Evolutionary conservation across 371 early-diverging fungal species (phyloP), one percentile per base, ranked within the genome.

Genomic region (Mucor racemosus): DNA sequence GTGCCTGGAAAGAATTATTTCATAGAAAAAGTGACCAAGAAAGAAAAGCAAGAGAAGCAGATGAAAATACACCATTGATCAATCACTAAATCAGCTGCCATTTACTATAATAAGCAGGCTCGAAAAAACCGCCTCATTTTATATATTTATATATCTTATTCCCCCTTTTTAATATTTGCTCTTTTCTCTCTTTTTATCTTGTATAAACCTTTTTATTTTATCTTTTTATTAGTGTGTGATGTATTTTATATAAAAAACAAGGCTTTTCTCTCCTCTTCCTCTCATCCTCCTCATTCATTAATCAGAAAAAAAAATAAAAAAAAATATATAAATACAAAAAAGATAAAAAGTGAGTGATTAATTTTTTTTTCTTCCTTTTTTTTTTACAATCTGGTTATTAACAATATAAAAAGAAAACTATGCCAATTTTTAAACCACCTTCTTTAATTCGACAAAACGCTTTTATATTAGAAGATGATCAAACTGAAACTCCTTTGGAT

Each of bases 401-500:
- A 42, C n/a, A n/a, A 6, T 15, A 42, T 15, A 6, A 35, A 38
- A 17, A 55, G 41, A 26, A 26, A 26, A 26, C 55, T 55, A 60
- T 66, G 66, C 54, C 66, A 40, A 41, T 19, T 19, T 48, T n/a
- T 19, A 48, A 48, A 60, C 53, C 66, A 40, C 57, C 65, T 21
- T 58, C 50, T 58, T 58, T 67, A 62, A 62, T 58, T 50, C 62
- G 68, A 38, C 68, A 67, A 67, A 62, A 67, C 62, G 68, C 68
- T 19, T 67, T 67, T 62, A 36, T 58, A 50, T 21, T 62, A 44
- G 68, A 67, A 62, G 50, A 50, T 8, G 26, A 58, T 14, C 42
- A 67, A 36, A 10, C 13, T 3, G 19, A 31, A 19, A 17, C 58
- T 21, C 67, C 61, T 7, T 54, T 67, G 7, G 68, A 67, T 50